These are phyloP conservation scores for Bryoerythrophyllum caledonicum DNA, from an alignment of 225 moss, liverwort and hornwort species.

Conservation along the genomic window DNA sequence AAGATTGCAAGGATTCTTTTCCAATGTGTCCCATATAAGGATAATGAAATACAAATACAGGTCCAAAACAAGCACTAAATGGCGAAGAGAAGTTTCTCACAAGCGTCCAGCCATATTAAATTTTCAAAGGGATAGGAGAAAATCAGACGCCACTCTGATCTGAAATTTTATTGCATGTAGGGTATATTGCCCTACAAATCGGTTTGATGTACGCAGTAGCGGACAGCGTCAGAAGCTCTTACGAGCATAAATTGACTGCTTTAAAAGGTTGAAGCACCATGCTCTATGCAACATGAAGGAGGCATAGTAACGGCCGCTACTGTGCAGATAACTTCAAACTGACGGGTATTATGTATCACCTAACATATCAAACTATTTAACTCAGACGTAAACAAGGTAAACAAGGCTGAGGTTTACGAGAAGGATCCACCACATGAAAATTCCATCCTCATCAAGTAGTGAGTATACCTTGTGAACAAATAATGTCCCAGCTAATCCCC, in stretches of 20 bases:
- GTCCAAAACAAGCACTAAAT: constrained; percentile 10
- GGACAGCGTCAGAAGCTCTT: constrained; percentile 11
- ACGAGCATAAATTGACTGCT: background rate
- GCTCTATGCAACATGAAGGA: background rate
- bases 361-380: constrained; percentile 2
- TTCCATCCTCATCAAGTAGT: background rate
- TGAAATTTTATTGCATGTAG: background rate
- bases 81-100: constrained; percentile 15
- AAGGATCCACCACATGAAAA: constrained; percentile 10
- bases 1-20: background rate
- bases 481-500: constrained; percentile 93
- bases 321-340: constrained; percentile 12
- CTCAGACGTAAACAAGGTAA: background rate
- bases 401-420: background rate
- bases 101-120: constrained; percentile 1
- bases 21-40: background rate
- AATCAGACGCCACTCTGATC: background rate
- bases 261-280: background rate
- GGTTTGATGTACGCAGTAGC: background rate
- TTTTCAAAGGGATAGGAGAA: background rate
- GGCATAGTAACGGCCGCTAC: constrained; percentile 3
- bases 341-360: background rate
- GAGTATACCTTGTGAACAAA: constrained; percentile 92
- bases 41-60: background rate
- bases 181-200: background rate